Conservation (phyloP, 2,329 filamentous ascomycete species). For the Cyphellophora europaea region DNA sequence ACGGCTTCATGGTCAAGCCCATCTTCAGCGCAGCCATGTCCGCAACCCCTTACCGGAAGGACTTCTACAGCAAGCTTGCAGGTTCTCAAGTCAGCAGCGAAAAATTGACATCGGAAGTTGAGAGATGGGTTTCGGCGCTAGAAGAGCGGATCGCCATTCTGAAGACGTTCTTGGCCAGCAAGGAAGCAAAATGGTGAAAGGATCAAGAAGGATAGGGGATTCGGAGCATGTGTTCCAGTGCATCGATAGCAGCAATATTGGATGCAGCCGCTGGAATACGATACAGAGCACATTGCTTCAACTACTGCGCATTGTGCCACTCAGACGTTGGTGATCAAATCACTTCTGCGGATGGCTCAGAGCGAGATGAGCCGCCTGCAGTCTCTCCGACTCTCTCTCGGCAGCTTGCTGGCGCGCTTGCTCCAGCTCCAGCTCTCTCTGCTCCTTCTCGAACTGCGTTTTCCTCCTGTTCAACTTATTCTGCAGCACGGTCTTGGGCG, state of each 20-base stretch:
- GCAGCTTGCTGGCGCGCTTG: background rate
- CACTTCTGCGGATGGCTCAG: too few species aligned
- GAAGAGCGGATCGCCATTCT: slow-evolving; percentile 72
- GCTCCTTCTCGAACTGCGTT: slow-evolving; percentile 2
- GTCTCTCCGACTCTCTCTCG: background rate
- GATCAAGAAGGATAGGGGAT: slow-evolving; percentile 3
- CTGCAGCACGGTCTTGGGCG: background rate
- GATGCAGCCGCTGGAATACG: too few species aligned
- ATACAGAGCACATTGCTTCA: too few species aligned
- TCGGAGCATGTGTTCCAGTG: background rate
- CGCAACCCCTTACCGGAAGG: slow-evolving; percentile 83
- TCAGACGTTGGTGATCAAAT: too few species aligned
- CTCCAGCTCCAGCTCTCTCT: slow-evolving; percentile 1
- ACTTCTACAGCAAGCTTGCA: slow-evolving; percentile 82
- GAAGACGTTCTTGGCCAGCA: slow-evolving; percentile 49
- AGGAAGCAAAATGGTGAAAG: slow-evolving; percentile 40
- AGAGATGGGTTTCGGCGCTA: slow-evolving; percentile 64
- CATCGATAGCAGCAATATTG: too few species aligned
- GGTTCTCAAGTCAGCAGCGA: slow-evolving; percentile 3
- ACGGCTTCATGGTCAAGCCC: slow-evolving; percentile 81
- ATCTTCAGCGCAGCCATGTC: slow-evolving; percentile 90
- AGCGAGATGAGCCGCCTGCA: background rate
- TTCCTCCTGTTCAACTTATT: background rate
- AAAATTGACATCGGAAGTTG: slow-evolving; percentile 34
- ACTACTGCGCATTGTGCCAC: too few species aligned